Evolutionary conservation across 805 yeast species (phyloP).

Genomic region (Wickerhamiella parazyma): DNA sequence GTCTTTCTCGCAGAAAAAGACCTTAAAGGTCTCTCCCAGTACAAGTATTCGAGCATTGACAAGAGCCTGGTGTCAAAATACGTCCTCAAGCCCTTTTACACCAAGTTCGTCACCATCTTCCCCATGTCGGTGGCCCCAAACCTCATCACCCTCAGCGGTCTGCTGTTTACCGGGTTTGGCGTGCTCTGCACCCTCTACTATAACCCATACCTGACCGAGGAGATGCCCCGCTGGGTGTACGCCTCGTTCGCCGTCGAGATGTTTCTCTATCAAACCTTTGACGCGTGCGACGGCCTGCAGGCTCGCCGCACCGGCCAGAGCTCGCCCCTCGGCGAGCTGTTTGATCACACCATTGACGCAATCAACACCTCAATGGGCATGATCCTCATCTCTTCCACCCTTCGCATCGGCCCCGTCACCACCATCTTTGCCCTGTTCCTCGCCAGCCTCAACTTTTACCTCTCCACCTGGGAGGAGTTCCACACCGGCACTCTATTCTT

Average conservation of each 20-base stretch:
- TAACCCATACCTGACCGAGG: constrained; percentile 50
- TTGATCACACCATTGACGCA: constrained; percentile 76
- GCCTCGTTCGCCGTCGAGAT: constrained; percentile 66
- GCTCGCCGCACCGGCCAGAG: constrained; percentile 92
- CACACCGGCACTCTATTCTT: constrained; percentile 74
- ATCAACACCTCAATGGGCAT: constrained; percentile 69
- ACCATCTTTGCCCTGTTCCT: constrained; percentile 21
- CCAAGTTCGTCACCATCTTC: constrained; percentile 52
- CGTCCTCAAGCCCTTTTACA: constrained; percentile 74
- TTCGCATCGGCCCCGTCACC: constrained; percentile 60
- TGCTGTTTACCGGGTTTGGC: constrained; percentile 54
- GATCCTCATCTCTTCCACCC: constrained; percentile 59
- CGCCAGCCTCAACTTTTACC: constrained; percentile 49
- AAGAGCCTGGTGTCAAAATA: constrained; percentile 63
- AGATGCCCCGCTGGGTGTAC: constrained; percentile 67
- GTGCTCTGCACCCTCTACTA: constrained; percentile 50
- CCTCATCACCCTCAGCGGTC: constrained; percentile 68
- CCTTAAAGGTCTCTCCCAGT: constrained; percentile 20
- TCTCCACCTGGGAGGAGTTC: constrained; percentile 92
- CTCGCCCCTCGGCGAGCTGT: constrained; percentile 87
- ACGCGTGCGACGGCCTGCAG: constrained; percentile 91
- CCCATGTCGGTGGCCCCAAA: constrained; percentile 81
- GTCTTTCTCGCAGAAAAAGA: constrained; percentile 18
- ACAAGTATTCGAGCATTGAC: constrained; percentile 46
- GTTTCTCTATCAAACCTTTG: constrained; percentile 87